Percentiles rank a stretch among this genome's conserved stretches.
Evolutionary conservation across 129 eudicot species (phyloP).

Genomic region (Pseudognaphalium luteoalbum): DNA sequence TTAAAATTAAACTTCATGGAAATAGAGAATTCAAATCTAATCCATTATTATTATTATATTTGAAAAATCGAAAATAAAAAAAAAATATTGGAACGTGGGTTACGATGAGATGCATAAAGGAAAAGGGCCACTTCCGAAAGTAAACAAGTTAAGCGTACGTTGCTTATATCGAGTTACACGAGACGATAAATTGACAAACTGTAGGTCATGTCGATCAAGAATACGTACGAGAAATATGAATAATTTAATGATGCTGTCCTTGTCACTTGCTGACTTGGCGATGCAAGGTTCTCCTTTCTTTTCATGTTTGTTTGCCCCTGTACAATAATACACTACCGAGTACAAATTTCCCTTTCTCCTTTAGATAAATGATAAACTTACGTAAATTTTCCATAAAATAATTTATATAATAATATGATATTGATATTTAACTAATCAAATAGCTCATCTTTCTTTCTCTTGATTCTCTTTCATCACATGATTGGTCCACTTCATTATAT

Average conservation of each 20-base stretch:
- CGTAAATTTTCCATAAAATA: too few species aligned
- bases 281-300: conserved; percentile 28
- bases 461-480: too few species aligned
- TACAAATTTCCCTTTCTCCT: background rate
- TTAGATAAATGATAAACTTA: too few species aligned
- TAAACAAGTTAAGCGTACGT: too few species aligned
- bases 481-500: too few species aligned
- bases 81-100: conserved; percentile 12
- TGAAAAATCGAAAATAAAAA: background rate
- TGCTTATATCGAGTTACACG: conserved; percentile 17
- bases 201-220: conserved; percentile 12
- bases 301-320: conserved; percentile 25
- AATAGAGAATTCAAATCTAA: too few species aligned
- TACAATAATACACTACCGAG: background rate
- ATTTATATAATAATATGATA: too few species aligned
- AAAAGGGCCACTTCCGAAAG: conserved; percentile 8
- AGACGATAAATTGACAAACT: conserved; percentile 15
- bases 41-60: too few species aligned
- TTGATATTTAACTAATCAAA: too few species aligned
- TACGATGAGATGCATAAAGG: background rate
- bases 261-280: conserved; percentile 26
- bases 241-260: conserved; percentile 20
- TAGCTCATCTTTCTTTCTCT: too few species aligned
- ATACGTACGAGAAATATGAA: conserved; percentile 21
- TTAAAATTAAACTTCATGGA: too few species aligned